Percentiles rank a stretch among this genome's conserved stretches.
Evolutionary conservation across 1,139 yeast genomes (phyloP).

Genomic region (Lodderomyces pseudojiufengensis): DNA sequence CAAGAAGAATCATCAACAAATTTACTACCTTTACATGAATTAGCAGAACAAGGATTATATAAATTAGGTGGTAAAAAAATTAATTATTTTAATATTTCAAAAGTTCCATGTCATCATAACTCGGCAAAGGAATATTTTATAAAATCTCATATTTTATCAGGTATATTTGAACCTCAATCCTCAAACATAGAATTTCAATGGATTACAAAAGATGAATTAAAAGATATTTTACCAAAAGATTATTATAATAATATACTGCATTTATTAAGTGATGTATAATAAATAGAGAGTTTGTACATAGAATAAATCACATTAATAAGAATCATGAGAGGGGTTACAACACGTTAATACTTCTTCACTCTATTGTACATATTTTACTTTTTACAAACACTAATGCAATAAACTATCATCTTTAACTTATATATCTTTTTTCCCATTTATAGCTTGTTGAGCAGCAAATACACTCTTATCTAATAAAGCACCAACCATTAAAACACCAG

Average conservation of each 20-base stretch:
- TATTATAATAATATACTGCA: slow-evolving; percentile 56
- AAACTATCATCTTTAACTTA: slow-evolving; percentile 15
- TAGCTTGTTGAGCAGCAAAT: slow-evolving; percentile 82
- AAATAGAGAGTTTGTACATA: slow-evolving; percentile 8
- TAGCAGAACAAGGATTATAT: slow-evolving; percentile 74
- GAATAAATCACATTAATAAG: too few species aligned
- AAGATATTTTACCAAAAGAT: slow-evolving; percentile 46
- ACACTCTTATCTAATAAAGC: slow-evolving; percentile 83
- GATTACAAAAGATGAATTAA: slow-evolving; percentile 80
- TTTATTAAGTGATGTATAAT: slow-evolving; percentile 48
- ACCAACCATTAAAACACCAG: slow-evolving; percentile 92
- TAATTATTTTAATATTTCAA: slow-evolving; percentile 87
- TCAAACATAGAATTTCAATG: slow-evolving; percentile 53
- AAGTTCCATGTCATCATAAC: slow-evolving; percentile 67
- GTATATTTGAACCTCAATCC: slow-evolving; percentile 58
- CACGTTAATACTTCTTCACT: too few species aligned
- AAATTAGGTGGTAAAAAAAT: slow-evolving; percentile 69
- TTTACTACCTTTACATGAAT: slow-evolving; percentile 56
- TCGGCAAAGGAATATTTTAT: slow-evolving; percentile 59
- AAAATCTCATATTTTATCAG: slow-evolving; percentile 89
- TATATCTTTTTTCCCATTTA: slow-evolving; percentile 65
- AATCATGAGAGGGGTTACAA: too few species aligned
- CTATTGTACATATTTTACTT: too few species aligned
- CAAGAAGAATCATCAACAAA: slow-evolving; percentile 15
- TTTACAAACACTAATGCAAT: too few species aligned